phyloP scores from a whole-genome alignment of 2,329 filamentous ascomycete species.

The Bisporella sp. region DNA sequence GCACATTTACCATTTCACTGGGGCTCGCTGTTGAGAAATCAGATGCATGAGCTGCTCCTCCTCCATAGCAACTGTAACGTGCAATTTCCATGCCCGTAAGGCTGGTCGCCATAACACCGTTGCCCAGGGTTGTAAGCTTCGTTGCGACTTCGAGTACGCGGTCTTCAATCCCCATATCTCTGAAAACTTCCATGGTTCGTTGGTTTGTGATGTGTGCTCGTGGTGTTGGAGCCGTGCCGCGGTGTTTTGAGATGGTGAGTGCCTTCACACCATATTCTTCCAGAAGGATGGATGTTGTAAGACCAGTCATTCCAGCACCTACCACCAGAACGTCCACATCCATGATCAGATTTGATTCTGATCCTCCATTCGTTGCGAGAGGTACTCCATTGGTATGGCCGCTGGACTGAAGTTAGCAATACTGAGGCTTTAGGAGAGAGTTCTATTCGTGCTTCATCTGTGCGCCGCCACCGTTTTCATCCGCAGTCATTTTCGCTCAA shows the following conservation, averaged over 20 bases:
- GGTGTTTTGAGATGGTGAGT: too few relatives aligned
- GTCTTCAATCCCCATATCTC: conserved; percentile 42
- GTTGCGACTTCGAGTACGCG: conserved; percentile 32
- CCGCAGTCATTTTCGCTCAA: too few relatives aligned
- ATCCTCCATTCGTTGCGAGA: too few relatives aligned
- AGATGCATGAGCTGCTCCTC: conserved; percentile 43
- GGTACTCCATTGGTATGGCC: too few relatives aligned
- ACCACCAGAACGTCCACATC: too few relatives aligned
- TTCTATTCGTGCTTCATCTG: too few relatives aligned
- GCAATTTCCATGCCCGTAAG: conserved; percentile 37
- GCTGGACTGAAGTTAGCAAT: too few relatives aligned
- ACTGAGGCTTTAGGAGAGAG: too few relatives aligned
- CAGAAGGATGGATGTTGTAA: too few relatives aligned
- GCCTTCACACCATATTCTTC: background rate
- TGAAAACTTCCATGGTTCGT: conserved; percentile 36
- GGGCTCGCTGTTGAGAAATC: conserved; percentile 45
- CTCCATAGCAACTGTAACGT: conserved; percentile 46
- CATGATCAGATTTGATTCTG: too few relatives aligned
- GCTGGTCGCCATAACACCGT: conserved; percentile 19
- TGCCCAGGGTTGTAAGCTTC: conserved; percentile 4
- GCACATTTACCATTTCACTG: conserved; percentile 29
- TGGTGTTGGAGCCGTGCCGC: conserved; percentile 33
- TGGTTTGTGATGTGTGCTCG: conserved; percentile 37
- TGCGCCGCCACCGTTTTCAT: too few relatives aligned
- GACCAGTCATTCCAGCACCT: too few relatives aligned